Base-by-base conservation (phyloP, 192 early-diverging fungal species). In the Phlyctochytrium bullatum region DNA sequence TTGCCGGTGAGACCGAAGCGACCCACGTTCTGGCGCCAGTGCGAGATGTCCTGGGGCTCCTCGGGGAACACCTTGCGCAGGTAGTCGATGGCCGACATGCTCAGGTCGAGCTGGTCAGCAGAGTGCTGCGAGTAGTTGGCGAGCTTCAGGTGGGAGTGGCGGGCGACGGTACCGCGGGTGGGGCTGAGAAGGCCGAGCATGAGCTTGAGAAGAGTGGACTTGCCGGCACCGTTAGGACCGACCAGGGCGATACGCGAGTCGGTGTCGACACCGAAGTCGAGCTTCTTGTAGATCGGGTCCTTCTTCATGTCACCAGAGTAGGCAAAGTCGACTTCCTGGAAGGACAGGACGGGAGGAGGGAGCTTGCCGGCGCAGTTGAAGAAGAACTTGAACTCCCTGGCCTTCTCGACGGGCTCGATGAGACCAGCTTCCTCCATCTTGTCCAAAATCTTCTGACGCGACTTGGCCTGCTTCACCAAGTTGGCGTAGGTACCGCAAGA, bases 361-460 rank as follows among this genome's bases (percentile, higher is more conserved):
- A 99, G 86, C 71, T 90, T 91, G 36, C 85, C 89, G 53, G 89
- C 85, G 69, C 90, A 84, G 47, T 89, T 87, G 84, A 99, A 99
- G 68, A 80, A 78, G 81, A 99, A 97, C 69, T 88, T 87, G 85
- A 94, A 92, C 65, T 85, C 68, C 58, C 76, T 80, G 54, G 81
- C 82, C 53, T 79, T 76, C 64, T 93, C 89, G 50, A 97, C 92
- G 83, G 96, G 94, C 70, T 99, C 97, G 56, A 99, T 88, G 59
- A 99, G 81, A 70, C 97, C 97, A 66, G 89, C 97, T 66, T 95
- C 97, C 81, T 95, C 92, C 97, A 99, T 99, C 85, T 99, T 99
- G 84, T 99, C 97, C 51, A 99, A 89, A 78, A 97, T 99, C 91
- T 99, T 99, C 75, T 97, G 97, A 77, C 94, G 91, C 34, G 92